phyloP scores from a whole-genome alignment of 2,329 filamentous ascomycete genomes.

The Verticillium klebahnii region DNA sequence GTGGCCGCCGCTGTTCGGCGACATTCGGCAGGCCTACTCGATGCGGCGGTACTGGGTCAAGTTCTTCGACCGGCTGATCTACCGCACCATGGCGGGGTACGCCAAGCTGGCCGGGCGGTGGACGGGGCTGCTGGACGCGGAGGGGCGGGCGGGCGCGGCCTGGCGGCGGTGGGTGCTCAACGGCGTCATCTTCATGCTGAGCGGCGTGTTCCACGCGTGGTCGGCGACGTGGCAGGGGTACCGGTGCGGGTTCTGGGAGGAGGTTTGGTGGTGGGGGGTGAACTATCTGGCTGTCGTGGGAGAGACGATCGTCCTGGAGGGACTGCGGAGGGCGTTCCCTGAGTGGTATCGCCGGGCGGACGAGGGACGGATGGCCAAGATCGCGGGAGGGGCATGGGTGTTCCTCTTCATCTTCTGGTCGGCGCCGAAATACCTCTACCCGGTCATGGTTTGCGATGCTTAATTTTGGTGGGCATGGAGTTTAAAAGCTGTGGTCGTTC shows the following conservation, averaged over 20 bases:
- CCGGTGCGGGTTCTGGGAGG: constrained; percentile 5
- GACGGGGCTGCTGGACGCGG: neutral
- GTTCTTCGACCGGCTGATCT: constrained; percentile 14
- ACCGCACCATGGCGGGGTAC: constrained; percentile 5
- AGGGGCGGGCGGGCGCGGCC: neutral
- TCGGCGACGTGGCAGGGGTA: constrained; percentile 2
- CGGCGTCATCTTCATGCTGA: constrained; percentile 8
- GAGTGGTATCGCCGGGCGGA: constrained; percentile 3
- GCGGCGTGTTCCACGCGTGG: constrained; percentile 7
- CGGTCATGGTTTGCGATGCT: neutral
- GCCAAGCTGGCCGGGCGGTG: constrained; percentile 5
- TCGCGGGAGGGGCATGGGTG: constrained; percentile 6
- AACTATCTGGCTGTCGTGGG: constrained; percentile 4
- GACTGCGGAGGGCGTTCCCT: neutral
- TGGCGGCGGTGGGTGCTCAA: constrained; percentile 12
- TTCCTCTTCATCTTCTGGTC: constrained; percentile 6
- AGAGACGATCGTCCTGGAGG: constrained; percentile 4
- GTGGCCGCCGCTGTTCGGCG: constrained; percentile 15
- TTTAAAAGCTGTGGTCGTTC: neutral
- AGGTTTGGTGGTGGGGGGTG: constrained; percentile 7
- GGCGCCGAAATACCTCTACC: neutral
- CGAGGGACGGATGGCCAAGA: constrained; percentile 1
- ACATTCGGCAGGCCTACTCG: constrained; percentile 11
- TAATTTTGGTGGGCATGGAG: neutral
- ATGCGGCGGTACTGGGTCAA: constrained; percentile 14